Evolutionary conservation across 352 stramenopile genomes (phyloP), one percentile per base, ranked within the genome.

Genomic region (Halophytophthora batemanensis): DNA sequence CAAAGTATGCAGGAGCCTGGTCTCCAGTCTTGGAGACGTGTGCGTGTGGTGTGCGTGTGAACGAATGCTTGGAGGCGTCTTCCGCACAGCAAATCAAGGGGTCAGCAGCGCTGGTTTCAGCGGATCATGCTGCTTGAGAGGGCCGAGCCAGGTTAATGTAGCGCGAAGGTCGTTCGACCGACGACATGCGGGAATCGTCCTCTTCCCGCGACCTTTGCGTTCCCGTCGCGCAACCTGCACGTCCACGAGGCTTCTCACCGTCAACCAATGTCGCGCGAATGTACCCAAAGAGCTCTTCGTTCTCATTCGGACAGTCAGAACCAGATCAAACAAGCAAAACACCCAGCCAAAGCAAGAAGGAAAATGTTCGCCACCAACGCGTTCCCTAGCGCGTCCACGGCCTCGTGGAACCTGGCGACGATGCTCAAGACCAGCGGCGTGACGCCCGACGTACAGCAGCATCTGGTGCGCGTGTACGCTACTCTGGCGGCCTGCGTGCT

Each of bases 381-480:
- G 47, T 44, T 31, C 40, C 40, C 48, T 21, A 34, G 35, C 33
- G 41, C 61, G 48, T 50, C 59, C 44, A 15, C 38, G 10, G 33
- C 41, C 31, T 47, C 61, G 39, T 87, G 74, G 71, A 74, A 77
- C 61, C 68, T 87, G 51, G 47, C 50, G 35, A 64, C 68, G 47
- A 77, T 89, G 62, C 66, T 87, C 61, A 86, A 89, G 75, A 85
- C 64, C 49, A 87, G 71, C 59, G 76, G 75, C 62, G 87, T 88
- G 57, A 72, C 73, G 10, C 40, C 57, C 45, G 71, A 86, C 46
- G 75, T 87, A 35, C 75, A 87, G 60, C 72, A 77, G 57, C 77
- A 88, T 54, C 63, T 87, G 34, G 64, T 80, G 45, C 75, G 67
- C 39, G 81, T 92, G 37, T 92, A 92, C 65, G 61, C 78, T 51